Percentiles rank a stretch among this genome's conserved stretches.
These are phyloP conservation scores for Botryotinia narcissicola DNA, from an alignment of 2,329 filamentous ascomycete species.

Conservation along the genomic window DNA sequence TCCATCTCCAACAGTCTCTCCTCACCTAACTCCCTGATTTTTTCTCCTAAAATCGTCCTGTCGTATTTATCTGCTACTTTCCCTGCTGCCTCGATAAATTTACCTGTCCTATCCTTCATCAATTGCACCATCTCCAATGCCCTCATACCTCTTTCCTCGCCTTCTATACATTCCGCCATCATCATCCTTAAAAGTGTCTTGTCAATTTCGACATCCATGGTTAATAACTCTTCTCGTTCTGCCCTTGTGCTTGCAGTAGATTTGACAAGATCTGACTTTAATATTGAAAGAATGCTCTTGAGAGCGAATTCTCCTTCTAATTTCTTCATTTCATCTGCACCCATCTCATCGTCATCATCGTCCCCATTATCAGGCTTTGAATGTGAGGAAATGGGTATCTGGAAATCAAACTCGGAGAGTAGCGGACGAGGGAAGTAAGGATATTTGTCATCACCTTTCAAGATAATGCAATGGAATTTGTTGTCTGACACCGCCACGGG, in stretches of 20 bases:
- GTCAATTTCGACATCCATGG: slow-evolving; percentile 80
- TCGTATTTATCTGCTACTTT: slow-evolving; percentile 89
- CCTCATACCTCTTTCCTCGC: slow-evolving; percentile 92
- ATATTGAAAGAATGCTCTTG: slow-evolving; percentile 65
- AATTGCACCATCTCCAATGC: slow-evolving; percentile 86
- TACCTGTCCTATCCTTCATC: slow-evolving; percentile 79
- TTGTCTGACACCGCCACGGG: slow-evolving; percentile 88
- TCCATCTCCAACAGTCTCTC: slow-evolving; percentile 37
- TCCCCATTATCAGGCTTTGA: slow-evolving; percentile 41
- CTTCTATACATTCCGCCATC: slow-evolving; percentile 84
- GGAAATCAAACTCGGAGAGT: slow-evolving; percentile 90
- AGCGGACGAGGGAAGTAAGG: slow-evolving; percentile 89
- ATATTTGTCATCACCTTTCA: slow-evolving; percentile 91
- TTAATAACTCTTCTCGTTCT: slow-evolving; percentile 65
- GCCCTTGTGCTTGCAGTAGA: slow-evolving; percentile 61
- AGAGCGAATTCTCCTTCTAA: slow-evolving; percentile 84
- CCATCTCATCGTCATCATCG: slow-evolving; percentile 41
- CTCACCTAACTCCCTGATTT: slow-evolving; percentile 86
- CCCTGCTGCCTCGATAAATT: slow-evolving; percentile 86
- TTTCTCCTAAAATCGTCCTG: slow-evolving; percentile 74
- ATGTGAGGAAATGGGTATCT: slow-evolving; percentile 69
- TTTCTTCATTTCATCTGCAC: slow-evolving; percentile 53
- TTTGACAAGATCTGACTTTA: slow-evolving; percentile 72
- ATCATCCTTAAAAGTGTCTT: slow-evolving; percentile 87
- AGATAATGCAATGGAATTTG: slow-evolving; percentile 97